Base-by-base conservation (phyloP, 108 stramenopile species). In the Cyclostephanos tholiformis region DNA sequence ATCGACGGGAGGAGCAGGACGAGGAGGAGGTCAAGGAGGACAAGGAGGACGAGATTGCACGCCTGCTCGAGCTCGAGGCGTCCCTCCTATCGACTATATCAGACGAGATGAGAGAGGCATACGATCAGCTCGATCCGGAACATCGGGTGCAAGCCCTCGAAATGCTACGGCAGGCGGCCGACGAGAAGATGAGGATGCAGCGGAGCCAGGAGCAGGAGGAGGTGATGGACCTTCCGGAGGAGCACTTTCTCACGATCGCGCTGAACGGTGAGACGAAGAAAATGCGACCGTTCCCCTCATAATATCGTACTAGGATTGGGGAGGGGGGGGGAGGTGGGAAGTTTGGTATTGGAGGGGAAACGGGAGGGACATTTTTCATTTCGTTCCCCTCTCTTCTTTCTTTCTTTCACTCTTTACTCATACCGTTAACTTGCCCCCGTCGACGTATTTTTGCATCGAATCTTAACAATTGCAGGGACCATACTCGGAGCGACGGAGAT, bases 161-260 rank as follows among this genome's bases (percentile, higher is more conserved):
- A 23, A 52, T 63, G 67, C 39, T 70, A 6, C 8, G 20, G 61
- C 30, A 20, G 61, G 61, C 30, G 6, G 19, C 29, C 2, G 35
- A 35, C 19, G 19, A 35, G 61, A 30, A 14, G 26, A 6, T 14
- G 61, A 30, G 35, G 8, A n/a, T 16, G 50, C 32, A 32, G 44
- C 61, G 63, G 71, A 35, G 13, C 36, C n/a, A 35, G 38, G 58
- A 65, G 16, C 43, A 69, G 52, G 69, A 48, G 9, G 30, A 56
- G 57, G 36, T 30, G 50, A 14, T 9, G 32, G 17, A 14, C 35
- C 64, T 87, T 43, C 92, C 92, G 6, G 66, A 84, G 4, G 89
- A 88, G 48, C 93, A 95, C 36, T 91, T 89, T 65, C 46, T 95
- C 56, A 95, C 93, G 20, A 92, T 95, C 75, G 86, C 93, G n/a